These are phyloP conservation scores for Linum tenue DNA, from an alignment of 345 rosid genomes.

Conservation along the genomic window DNA sequence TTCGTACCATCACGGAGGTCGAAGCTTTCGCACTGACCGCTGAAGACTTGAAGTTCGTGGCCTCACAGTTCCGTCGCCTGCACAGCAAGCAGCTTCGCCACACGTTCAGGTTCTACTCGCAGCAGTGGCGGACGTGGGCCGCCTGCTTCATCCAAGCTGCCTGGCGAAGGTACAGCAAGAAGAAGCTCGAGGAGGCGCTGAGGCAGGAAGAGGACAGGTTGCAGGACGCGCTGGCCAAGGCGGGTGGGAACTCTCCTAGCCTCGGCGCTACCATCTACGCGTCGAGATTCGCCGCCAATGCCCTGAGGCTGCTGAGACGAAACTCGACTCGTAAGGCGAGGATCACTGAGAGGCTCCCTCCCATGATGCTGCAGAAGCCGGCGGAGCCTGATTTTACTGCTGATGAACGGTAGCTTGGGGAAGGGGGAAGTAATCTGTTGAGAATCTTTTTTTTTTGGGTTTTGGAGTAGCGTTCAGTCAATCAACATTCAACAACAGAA, in stretches of 20 bases:
- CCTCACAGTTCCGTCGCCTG: slow-evolving; percentile 76
- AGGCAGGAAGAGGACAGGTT: slow-evolving; percentile 57
- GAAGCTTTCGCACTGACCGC: slow-evolving; percentile 88
- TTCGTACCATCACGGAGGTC: slow-evolving; percentile 57
- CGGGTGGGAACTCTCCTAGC: slow-evolving; percentile 59
- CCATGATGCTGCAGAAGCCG: slow-evolving; percentile 73
- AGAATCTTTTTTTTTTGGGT: too few species aligned
- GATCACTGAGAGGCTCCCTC: slow-evolving; percentile 51
- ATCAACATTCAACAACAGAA: too few species aligned
- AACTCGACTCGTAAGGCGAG: slow-evolving; percentile 48
- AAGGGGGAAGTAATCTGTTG: too few species aligned
- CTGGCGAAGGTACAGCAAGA: slow-evolving; percentile 63
- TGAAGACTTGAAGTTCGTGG: slow-evolving; percentile 74
- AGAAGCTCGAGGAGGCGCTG: slow-evolving; percentile 67
- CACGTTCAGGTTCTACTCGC: slow-evolving; percentile 73
- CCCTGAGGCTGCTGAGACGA: slow-evolving; percentile 44
- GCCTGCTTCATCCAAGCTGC: slow-evolving; percentile 89
- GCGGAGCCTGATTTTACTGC: slow-evolving; percentile 84
- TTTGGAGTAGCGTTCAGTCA: too few species aligned
- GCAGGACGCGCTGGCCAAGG: slow-evolving; percentile 67
- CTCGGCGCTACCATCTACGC: slow-evolving; percentile 90
- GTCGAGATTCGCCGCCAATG: slow-evolving; percentile 77
- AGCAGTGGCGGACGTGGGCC: slow-evolving; percentile 93
- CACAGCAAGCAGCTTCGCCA: slow-evolving; percentile 85
- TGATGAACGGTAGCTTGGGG: slow-evolving; percentile 23